A percentile compares a stretch with the other conserved stretches of the same genome.
Evolutionary conservation across 2,329 filamentous ascomycete species (phyloP).

Genomic region (Fonsecaea erecta): DNA sequence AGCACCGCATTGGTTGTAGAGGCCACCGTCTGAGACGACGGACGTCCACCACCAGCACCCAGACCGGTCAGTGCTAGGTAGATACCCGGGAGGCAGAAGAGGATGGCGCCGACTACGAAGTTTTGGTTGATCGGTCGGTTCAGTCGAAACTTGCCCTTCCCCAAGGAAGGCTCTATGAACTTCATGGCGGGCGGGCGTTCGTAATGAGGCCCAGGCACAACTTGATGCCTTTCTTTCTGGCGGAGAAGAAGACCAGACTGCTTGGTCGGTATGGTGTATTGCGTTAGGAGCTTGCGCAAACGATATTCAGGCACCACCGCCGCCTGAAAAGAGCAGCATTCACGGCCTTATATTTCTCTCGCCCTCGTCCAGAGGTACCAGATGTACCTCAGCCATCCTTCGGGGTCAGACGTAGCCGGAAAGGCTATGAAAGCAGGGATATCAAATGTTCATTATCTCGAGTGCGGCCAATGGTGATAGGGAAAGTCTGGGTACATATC

Average conservation of each 20-base stretch:
- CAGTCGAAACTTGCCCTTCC: constrained; percentile 23
- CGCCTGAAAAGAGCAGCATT: background rate
- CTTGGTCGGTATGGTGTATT: background rate
- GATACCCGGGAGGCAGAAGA: constrained; percentile 38
- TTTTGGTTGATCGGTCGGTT: constrained; percentile 33
- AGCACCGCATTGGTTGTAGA: constrained; percentile 33
- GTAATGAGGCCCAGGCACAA: background rate
- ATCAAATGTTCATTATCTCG: constrained; percentile 11
- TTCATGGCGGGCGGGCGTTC: constrained; percentile 14
- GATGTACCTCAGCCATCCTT: background rate
- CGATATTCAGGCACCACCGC: background rate
- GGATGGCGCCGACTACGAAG: constrained; percentile 31
- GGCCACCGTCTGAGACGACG: constrained; percentile 32
- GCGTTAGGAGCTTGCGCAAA: background rate
- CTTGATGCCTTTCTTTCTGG: background rate
- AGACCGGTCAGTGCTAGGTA: constrained; percentile 37
- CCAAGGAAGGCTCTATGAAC: constrained; percentile 25
- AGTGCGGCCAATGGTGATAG: background rate
- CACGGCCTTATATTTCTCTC: background rate
- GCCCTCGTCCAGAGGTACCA: background rate
- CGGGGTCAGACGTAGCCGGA: background rate
- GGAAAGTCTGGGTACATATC: background rate
- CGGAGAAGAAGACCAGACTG: background rate
- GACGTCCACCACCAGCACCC: constrained; percentile 36
- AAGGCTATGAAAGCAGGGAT: constrained; percentile 16